These are phyloP conservation scores for Salix udensis DNA, from an alignment of 345 rosid genomes.

Conservation along the genomic window DNA sequence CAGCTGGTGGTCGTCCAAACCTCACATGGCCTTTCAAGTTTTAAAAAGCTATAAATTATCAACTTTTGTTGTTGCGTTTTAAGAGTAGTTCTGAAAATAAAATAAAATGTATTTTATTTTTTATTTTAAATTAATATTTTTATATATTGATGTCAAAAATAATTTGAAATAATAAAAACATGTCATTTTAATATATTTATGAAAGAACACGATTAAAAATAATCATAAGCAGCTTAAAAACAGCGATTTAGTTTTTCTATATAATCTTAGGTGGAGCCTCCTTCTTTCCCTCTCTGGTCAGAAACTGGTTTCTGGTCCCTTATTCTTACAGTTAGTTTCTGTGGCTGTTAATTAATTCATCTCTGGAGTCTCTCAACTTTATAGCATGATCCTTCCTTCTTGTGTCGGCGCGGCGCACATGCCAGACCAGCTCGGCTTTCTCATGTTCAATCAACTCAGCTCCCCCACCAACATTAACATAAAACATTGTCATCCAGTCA, in stretches of 20 bases:
- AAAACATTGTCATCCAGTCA: background rate
- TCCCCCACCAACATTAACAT: background rate
- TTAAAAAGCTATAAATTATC: background rate
- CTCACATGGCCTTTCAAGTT: slow-evolving; percentile 37
- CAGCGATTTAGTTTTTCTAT: background rate
- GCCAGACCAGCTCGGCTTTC: slow-evolving; percentile 10
- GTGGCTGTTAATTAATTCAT: slow-evolving; percentile 19
- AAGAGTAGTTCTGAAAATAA: no score
- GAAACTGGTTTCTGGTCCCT: background rate
- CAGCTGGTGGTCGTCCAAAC: slow-evolving; percentile 56
- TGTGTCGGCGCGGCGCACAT: background rate
- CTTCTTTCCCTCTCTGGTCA: background rate
- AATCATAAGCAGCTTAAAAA: no score
- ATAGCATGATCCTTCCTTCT: background rate
- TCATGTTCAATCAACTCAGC: slow-evolving; percentile 3
- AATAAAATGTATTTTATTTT: no score
- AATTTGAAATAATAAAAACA: no score
- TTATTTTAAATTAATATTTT: no score
- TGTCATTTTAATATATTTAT: no score
- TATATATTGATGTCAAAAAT: no score
- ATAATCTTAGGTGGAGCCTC: slow-evolving; percentile 28
- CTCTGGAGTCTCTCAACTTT: slow-evolving; percentile 7
- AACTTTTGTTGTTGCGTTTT: no score
- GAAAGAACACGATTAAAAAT: no score
- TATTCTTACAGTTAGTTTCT: slow-evolving; percentile 12